Evolutionary conservation across 257 asterid species (phyloP).

Genomic region (Solanum raphanifolium): DNA sequence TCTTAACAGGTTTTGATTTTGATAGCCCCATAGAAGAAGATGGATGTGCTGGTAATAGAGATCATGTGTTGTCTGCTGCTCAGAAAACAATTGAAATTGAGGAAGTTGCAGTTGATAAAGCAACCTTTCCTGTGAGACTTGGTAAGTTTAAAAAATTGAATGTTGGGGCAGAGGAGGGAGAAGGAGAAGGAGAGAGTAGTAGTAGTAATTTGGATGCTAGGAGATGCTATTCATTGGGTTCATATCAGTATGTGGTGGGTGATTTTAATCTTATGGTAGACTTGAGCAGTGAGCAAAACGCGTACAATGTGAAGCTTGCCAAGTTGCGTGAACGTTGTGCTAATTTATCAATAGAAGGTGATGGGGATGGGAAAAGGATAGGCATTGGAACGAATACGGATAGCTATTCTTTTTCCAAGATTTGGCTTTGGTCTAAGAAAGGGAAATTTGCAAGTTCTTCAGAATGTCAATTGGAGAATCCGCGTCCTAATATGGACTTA

Average conservation of each 20-base stretch:
- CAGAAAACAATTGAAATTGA: slow-evolving; percentile 21
- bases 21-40: slow-evolving; percentile 26
- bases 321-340: slow-evolving; percentile 17
- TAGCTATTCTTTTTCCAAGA: slow-evolving; percentile 93
- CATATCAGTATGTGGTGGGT: slow-evolving; percentile 83
- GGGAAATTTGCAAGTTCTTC: slow-evolving; percentile 60
- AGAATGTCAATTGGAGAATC: slow-evolving; percentile 14
- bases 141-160: slow-evolving; percentile 49
- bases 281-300: slow-evolving; percentile 31
- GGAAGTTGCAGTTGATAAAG: slow-evolving; percentile 13
- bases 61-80: not conserved
- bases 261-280: slow-evolving; percentile 68
- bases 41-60: slow-evolving; percentile 3
- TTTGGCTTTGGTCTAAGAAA: slow-evolving; percentile 93
- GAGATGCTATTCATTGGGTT: slow-evolving; percentile 89
- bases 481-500: slow-evolving; percentile 19
- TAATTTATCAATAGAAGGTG: slow-evolving; percentile 13
- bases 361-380: slow-evolving; percentile 64
- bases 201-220: slow-evolving; percentile 83
- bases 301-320: slow-evolving; percentile 7
- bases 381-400: slow-evolving; percentile 73
- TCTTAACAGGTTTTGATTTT: slow-evolving; percentile 9
- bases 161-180: slow-evolving; percentile 20
- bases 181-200: slow-evolving; percentile 70
- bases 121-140: slow-evolving; percentile 32